Evolutionary conservation across 2,329 filamentous ascomycete genomes (phyloP).

Genomic region (Colletotrichum cuscutae): DNA sequence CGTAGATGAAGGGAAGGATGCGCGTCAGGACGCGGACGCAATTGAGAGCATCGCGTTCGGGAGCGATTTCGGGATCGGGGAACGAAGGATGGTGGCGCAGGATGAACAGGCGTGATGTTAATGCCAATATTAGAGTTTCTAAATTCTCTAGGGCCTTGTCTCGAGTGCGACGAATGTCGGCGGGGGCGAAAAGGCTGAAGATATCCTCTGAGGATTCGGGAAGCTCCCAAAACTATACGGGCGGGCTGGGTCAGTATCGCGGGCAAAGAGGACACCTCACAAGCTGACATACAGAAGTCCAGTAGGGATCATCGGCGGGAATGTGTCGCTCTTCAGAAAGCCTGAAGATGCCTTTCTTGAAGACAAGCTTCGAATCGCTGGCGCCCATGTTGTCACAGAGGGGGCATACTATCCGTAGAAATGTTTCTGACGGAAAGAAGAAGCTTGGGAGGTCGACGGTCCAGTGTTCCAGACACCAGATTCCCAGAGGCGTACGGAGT

Average conservation of each 20-base stretch:
- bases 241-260: slow-evolving; percentile 13
- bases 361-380: slow-evolving; percentile 97
- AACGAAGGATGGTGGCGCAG: slow-evolving; percentile 92
- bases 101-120: slow-evolving; percentile 84
- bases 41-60: slow-evolving; percentile 90
- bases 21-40: slow-evolving; percentile 92
- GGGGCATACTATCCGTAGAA: slow-evolving; percentile 29
- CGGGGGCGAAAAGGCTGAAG: slow-evolving; percentile 92
- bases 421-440: slow-evolving; percentile 21
- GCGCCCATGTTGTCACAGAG: slow-evolving; percentile 78
- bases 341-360: slow-evolving; percentile 98
- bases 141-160: slow-evolving; percentile 88
- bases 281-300: slow-evolving; percentile 79
- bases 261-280: slow-evolving; percentile 25
- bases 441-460: slow-evolving; percentile 26
- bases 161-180: slow-evolving; percentile 87
- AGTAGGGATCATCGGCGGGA: slow-evolving; percentile 88
- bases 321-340: slow-evolving; percentile 93
- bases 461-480: slow-evolving; percentile 26
- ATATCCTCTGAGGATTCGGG: slow-evolving; percentile 96
- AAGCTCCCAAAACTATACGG: slow-evolving; percentile 89
- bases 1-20: slow-evolving; percentile 90
- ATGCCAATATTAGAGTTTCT: slow-evolving; percentile 85
- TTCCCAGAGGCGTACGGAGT: slow-evolving; percentile 8
- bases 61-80: slow-evolving; percentile 85